These are phyloP conservation scores for Tuber borchii DNA, from an alignment of 495 filamentous ascomycete genomes.

Conservation along the genomic window DNA sequence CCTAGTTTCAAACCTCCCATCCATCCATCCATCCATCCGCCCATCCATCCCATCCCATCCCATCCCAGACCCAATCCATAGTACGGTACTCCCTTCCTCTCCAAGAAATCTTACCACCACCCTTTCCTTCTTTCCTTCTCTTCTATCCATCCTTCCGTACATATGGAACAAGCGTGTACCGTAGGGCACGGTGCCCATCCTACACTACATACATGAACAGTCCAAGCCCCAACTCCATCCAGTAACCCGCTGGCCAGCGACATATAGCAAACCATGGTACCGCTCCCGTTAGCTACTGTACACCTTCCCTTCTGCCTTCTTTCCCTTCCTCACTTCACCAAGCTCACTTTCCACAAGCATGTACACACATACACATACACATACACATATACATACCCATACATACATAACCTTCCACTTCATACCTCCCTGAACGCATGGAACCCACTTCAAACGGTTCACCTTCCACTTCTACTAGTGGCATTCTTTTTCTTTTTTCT, in stretches of 20 bases:
- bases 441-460: constrained; percentile 3
- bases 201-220: background rate
- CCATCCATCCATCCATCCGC: background rate
- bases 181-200: background rate
- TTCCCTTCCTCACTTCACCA: background rate
- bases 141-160: background rate
- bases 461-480: background rate
- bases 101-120: background rate
- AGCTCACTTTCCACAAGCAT: background rate
- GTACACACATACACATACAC: too few species aligned
- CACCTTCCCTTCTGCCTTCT: background rate
- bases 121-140: background rate
- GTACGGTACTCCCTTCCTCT: background rate
- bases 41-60: background rate
- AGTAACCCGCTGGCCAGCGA: background rate
- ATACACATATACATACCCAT: background rate
- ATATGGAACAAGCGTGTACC: background rate
- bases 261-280: constrained; percentile 5
- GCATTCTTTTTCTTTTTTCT: background rate
- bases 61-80: background rate
- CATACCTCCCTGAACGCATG: background rate
- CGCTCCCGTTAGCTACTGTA: background rate
- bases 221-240: background rate
- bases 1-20: background rate
- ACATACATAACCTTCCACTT: background rate